These are phyloP conservation scores for Penicillium pulvis DNA, from an alignment of 495 filamentous ascomycete genomes.

Conservation along the genomic window DNA sequence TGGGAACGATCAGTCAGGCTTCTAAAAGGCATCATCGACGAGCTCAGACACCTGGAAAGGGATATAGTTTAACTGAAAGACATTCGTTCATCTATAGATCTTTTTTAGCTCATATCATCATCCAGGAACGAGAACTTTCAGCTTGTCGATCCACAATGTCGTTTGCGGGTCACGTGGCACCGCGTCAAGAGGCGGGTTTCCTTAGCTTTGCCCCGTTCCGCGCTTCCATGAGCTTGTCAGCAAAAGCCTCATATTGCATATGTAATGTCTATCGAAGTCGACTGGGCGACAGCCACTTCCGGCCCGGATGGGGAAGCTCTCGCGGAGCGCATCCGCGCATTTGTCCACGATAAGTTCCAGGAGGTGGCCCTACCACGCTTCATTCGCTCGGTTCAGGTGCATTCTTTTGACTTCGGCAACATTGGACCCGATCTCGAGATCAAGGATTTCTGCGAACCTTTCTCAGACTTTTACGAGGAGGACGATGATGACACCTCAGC, in stretches of 20 bases:
- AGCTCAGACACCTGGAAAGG: neutral
- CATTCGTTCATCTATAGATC: neutral
- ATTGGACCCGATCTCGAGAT: conserved; percentile 84
- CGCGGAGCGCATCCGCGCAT: conserved; percentile 83
- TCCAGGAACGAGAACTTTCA: conserved; percentile 4
- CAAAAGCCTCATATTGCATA: conserved; percentile 26
- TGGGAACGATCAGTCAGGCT: neutral
- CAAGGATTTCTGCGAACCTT: conserved; percentile 94
- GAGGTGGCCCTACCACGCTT: conserved; percentile 86
- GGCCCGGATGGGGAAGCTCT: conserved; percentile 83
- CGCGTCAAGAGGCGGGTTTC: conserved; percentile 11
- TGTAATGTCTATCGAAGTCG: conserved; percentile 94
- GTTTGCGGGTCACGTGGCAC: conserved; percentile 20
- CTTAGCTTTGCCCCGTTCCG: conserved; percentile 2
- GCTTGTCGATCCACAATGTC: conserved; percentile 9
- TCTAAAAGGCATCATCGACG: neutral
- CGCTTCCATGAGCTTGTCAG: conserved; percentile 1
- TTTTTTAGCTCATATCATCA: neutral
- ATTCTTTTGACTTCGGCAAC: conserved; percentile 88
- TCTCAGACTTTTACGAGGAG: conserved; percentile 95
- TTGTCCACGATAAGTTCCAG: conserved; percentile 95
- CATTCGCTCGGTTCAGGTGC: conserved; percentile 93
- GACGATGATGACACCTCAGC: conserved; percentile 59
- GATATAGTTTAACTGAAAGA: neutral
- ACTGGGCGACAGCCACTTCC: conserved; percentile 90